These are phyloP conservation scores for Schwanniomyces occidentalis DNA, from an alignment of 805 yeast species.

Conservation along the genomic window DNA sequence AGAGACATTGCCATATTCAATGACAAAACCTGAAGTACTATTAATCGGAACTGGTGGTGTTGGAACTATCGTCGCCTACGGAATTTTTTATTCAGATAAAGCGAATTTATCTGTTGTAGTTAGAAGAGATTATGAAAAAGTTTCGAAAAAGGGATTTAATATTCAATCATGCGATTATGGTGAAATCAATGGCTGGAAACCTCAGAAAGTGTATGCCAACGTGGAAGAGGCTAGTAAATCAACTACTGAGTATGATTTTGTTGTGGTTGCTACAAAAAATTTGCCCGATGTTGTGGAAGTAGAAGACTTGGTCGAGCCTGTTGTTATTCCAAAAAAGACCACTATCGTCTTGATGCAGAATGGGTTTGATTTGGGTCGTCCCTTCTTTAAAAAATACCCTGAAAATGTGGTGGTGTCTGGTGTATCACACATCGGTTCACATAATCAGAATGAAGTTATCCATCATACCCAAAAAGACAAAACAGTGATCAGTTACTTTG, in stretches of 20 bases:
- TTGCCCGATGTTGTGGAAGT: constrained; percentile 25
- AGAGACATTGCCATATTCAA: no score
- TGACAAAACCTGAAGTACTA: no score
- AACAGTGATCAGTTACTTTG: constrained; percentile 53
- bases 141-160: constrained; percentile 19
- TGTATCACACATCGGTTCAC: constrained; percentile 62
- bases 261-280: constrained; percentile 26
- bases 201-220: constrained; percentile 16
- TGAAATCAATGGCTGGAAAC: constrained; percentile 19
- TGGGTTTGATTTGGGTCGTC: constrained; percentile 63
- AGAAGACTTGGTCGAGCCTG: constrained; percentile 33
- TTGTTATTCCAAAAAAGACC: constrained; percentile 26
- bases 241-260: constrained; percentile 27
- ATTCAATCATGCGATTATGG: constrained; percentile 27
- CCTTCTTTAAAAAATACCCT: constrained; percentile 53
- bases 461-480: constrained; percentile 53
- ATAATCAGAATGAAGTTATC: constrained; percentile 49
- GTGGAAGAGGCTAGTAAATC: constrained; percentile 17
- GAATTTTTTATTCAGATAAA: constrained; percentile 45
- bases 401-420: constrained; percentile 56
- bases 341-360: constrained; percentile 62
- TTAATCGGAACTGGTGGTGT: constrained; percentile 83
- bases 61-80: constrained; percentile 68
- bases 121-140: constrained; percentile 25
- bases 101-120: constrained; percentile 31